Evolutionary conservation across 192 early-diverging fungal species (phyloP), one percentile per base, ranked within the genome.

Genomic region (Coemansia sp.): DNA sequence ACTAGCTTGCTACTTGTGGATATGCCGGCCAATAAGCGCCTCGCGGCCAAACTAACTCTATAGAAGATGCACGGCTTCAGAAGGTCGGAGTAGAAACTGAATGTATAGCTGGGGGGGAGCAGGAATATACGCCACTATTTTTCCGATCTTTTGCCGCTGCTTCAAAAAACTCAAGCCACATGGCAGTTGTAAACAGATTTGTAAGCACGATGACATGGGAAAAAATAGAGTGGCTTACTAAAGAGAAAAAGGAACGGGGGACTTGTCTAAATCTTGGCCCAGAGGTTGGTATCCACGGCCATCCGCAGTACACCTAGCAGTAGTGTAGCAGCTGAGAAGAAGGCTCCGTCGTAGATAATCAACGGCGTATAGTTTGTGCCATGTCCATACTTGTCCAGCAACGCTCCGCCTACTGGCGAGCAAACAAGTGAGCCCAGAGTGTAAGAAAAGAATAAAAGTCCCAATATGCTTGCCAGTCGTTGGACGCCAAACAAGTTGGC

Each of bases 371-470:
- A 72, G 50, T 75, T 43, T 12, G 71, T 66, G 2, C 73, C 71
- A 46, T 76, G 73, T 0, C 78, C 78, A 55, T 75, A 75, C 34
- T 69, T 75, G 46, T 80, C 78, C 7, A 80, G 58, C 22, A 80
- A 27, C 0, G 44, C 62, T 0, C 73, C 78, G 1, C 62, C 73
- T 1, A 69, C 66, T 8, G 73, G 78, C 22, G 73, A 64, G 33
- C 65, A 70, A 2, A 75, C 33, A n/a, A 80, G 40, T 27, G 53
- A 33, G 1, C 73, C 73, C 40, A 69, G 36, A 0, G 58, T 69
- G 43, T 80, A 75, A 6, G 72, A 57, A 11, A 80, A 29, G 13
- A 72, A 62, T 5, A 77, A 16, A 0, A 81, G 64, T 1, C 80
- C 80, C 29, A 77, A 52, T 34, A 69, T 76, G 52, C 74, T 81